Conservation (phyloP, 2,329 filamentous ascomycete genomes). For the Xylaria sp. region DNA sequence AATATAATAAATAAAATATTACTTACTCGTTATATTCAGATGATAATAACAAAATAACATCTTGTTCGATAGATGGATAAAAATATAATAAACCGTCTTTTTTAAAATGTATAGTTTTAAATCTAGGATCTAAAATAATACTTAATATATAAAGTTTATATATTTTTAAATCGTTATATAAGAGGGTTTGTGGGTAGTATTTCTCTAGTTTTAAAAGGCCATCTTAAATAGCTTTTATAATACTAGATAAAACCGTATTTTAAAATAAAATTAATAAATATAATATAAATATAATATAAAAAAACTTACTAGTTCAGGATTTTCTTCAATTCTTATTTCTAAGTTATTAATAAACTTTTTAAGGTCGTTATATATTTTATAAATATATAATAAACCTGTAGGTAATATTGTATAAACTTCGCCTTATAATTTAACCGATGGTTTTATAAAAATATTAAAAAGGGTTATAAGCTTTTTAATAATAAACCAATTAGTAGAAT, state of each 20-base stretch:
- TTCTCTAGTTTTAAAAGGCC: too few relatives aligned
- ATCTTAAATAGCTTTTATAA: too few relatives aligned
- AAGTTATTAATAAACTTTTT: too few relatives aligned
- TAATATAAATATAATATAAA: too few relatives aligned
- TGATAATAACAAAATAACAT: slow-evolving; percentile 5
- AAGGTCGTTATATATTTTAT: slow-evolving; percentile 1
- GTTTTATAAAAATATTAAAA: slow-evolving; percentile 5
- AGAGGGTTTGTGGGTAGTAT: too few relatives aligned
- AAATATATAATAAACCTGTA: slow-evolving; percentile 6
- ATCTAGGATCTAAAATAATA: not conserved
- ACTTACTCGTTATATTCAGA: too few relatives aligned
- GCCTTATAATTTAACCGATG: not conserved
- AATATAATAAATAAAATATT: not conserved
- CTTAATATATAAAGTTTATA: too few relatives aligned
- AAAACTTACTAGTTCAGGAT: too few relatives aligned
- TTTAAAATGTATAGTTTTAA: slow-evolving; percentile 3
- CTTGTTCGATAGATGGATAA: not conserved
- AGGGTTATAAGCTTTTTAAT: not conserved
- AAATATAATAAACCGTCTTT: not conserved
- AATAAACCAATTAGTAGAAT: not conserved
- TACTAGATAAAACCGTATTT: too few relatives aligned
- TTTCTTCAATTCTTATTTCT: too few relatives aligned
- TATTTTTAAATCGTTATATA: too few relatives aligned
- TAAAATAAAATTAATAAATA: too few relatives aligned
- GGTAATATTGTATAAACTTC: slow-evolving; percentile 1